Evolutionary conservation across 202 grass and related monocot genomes (phyloP).

Genomic region (Musa balbisiana): DNA sequence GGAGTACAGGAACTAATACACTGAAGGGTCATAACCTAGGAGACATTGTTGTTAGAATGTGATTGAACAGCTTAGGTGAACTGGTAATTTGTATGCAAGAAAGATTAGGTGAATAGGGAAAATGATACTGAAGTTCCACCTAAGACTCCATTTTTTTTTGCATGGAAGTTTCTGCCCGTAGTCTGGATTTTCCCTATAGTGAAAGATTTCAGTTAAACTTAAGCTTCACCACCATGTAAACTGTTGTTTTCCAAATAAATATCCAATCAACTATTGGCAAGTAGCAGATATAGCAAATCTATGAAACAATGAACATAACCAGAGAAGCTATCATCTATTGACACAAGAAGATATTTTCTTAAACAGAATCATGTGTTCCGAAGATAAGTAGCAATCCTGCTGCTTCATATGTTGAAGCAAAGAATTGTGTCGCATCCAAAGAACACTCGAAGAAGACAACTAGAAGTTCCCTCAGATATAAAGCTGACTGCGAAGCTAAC

Average conservation of each 20-base stretch:
- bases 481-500: not conserved
- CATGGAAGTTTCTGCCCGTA: not conserved
- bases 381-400: not conserved
- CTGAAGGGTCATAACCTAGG: not conserved
- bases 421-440: not conserved
- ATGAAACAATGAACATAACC: not conserved
- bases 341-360: not conserved
- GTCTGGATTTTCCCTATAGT: no score
- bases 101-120: not conserved
- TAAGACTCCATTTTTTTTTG: not conserved
- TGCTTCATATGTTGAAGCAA: not conserved
- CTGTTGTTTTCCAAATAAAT: not conserved
- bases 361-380: not conserved
- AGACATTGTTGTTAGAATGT: not conserved
- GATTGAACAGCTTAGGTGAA: no score
- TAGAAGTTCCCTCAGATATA: not conserved
- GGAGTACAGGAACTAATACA: not conserved
- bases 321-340: not conserved
- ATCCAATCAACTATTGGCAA: no score
- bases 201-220: not conserved
- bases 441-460: not conserved
- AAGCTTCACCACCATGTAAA: not conserved
- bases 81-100: not conserved
- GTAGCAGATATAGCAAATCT: not conserved
- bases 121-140: not conserved